These are phyloP conservation scores for Fusarium hainanense DNA, from an alignment of 2,329 filamentous ascomycete genomes.

Conservation along the genomic window DNA sequence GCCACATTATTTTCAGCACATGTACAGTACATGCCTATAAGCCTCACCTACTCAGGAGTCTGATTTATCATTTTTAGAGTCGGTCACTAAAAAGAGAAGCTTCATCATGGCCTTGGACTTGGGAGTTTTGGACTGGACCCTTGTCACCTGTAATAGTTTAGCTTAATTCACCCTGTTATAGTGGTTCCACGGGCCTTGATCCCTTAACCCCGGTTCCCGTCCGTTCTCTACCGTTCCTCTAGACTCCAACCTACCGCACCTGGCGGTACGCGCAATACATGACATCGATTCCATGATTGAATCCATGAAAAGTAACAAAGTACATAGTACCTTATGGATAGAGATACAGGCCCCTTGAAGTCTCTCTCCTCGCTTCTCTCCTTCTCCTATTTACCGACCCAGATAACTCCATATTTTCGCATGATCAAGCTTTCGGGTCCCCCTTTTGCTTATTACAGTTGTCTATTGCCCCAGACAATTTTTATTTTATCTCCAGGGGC, in stretches of 20 bases:
- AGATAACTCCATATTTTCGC: conserved; percentile 24
- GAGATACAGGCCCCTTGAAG: conserved; percentile 1
- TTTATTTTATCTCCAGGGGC: not conserved
- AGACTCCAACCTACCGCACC: not conserved
- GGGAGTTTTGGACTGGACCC: not conserved
- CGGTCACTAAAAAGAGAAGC: not conserved
- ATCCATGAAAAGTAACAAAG: conserved; percentile 3
- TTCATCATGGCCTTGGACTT: not conserved
- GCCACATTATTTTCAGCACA: not conserved
- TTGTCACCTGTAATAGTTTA: not conserved
- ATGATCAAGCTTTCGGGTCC: conserved; percentile 28
- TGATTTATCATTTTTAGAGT: conserved; percentile 13
- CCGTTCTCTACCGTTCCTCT: conserved; percentile 3
- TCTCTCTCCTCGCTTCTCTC: conserved; percentile 6
- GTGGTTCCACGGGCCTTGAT: conserved; percentile 2
- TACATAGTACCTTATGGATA: not conserved
- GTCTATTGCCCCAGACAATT: conserved; percentile 15
- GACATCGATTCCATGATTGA: conserved; percentile 6
- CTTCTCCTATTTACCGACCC: conserved; percentile 13
- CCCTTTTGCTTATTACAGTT: conserved; percentile 23
- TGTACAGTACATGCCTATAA: not conserved
- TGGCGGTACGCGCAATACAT: conserved; percentile 27
- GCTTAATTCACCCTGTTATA: not conserved
- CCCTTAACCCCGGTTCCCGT: conserved; percentile 13
- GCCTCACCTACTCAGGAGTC: not conserved